Evolutionary conservation across 2,329 filamentous ascomycete genomes (phyloP).

Genomic region (Cladosporium sp.): DNA sequence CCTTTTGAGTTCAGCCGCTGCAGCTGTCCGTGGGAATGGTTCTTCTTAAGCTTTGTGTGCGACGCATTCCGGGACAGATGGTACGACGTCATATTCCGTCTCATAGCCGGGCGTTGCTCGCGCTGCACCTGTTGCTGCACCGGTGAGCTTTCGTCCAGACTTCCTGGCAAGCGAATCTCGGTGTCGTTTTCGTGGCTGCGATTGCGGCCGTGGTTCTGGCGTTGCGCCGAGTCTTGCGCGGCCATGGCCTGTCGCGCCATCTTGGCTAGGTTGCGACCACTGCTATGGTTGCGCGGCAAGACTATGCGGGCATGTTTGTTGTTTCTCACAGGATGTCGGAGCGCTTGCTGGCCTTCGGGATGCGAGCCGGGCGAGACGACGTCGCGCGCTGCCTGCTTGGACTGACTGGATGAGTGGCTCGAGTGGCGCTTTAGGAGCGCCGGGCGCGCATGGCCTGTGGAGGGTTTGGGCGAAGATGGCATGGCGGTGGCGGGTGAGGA

Average conservation of each 20-base stretch:
- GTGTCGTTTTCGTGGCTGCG: constrained; percentile 30
- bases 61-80: constrained; percentile 28
- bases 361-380: constrained; percentile 23
- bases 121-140: constrained; percentile 1
- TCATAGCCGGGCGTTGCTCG: constrained; percentile 21
- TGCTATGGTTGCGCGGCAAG: constrained; percentile 30
- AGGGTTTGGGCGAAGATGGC: constrained; percentile 11
- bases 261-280: constrained; percentile 28
- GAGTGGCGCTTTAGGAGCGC: constrained; percentile 27
- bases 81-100: constrained; percentile 28
- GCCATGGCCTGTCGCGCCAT: constrained; percentile 20
- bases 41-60: constrained; percentile 33
- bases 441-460: constrained; percentile 19
- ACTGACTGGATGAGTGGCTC: constrained; percentile 24
- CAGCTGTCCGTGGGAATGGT: constrained; percentile 43
- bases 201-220: constrained; percentile 23
- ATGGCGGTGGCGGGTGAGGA: constrained; percentile 7
- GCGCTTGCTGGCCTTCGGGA: constrained; percentile 20
- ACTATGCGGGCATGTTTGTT: constrained; percentile 27
- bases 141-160: constrained; percentile 24
- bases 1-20: constrained; percentile 36
- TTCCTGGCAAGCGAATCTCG: constrained; percentile 31
- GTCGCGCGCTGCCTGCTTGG: constrained; percentile 8
- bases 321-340: constrained; percentile 20
- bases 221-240: constrained; percentile 18